Base-by-base conservation (phyloP, 2,329 filamentous ascomycete genomes). In the Monosporascus cannonballus region DNA sequence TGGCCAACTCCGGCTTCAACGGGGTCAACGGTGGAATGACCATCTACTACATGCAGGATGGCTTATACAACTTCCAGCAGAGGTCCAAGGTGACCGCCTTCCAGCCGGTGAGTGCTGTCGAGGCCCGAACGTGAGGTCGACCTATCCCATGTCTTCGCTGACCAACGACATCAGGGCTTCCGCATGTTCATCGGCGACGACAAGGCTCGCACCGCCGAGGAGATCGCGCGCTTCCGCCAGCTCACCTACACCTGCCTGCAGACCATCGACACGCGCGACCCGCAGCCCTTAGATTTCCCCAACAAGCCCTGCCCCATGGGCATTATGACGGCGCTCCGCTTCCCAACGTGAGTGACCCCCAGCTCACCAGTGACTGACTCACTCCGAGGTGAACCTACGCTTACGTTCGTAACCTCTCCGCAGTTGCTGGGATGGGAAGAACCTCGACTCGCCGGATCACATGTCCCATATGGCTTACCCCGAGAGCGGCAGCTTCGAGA, bases 391-490 rank as follows among this genome's bases (percentile, higher is more conserved):
- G 30, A 14, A 14, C 30, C 4, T 34, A 6, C 2, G 4, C 30
- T 34, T 34, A 34, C 30, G 1, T 34, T 14, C 11, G 0, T 34
- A 9, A 0, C 5, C 9, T 5, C 30, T 5, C 2, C 51, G 5
- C 42, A 27, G 30, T 15, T 79, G 76, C 66, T 80, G 77, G 77
- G 69, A 80, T 51, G 77, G 77, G 22, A 65, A 66, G 27, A 68
- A 77, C 52, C 55, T 73, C 38, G 75, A 78, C 56, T 66, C 69
- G 3, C 44, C 66, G 1, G 68, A 78, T 58, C 74, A 77, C 61
- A 71, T 69, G 50, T 73, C 63, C 20, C 77, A 80, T 56, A 70
- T 80, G 62, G 65, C 70, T 3, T 80, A 78, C 53, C 77, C 77
- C 8, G 59, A 47, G 27, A 54, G 55, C 52, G 55, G 55, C n/a